A percentile compares a stretch with the other conserved stretches of the same genome.
phyloP scores from a whole-genome alignment of 495 filamentous ascomycete species.

The Chaetomidium leptoderma region DNA sequence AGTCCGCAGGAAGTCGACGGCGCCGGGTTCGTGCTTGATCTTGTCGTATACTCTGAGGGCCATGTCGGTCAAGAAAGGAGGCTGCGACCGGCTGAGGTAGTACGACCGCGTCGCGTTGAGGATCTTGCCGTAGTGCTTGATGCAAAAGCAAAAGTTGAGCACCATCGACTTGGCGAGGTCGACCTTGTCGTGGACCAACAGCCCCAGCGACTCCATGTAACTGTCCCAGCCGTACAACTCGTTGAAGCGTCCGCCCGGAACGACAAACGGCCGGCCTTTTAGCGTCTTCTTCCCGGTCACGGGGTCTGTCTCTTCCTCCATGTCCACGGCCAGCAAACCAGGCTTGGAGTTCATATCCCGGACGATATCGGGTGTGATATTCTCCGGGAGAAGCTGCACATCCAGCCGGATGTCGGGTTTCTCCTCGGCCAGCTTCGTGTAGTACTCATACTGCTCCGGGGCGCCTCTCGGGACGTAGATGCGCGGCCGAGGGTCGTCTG shows the following conservation, averaged over 20 bases:
- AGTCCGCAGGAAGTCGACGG: constrained; percentile 69
- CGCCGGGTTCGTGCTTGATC: constrained; percentile 73
- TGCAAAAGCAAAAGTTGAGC: constrained; percentile 92
- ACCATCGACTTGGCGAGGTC: constrained; percentile 91
- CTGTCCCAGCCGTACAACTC: constrained; percentile 97
- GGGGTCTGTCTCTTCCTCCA: constrained; percentile 67
- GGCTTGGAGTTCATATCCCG: constrained; percentile 73
- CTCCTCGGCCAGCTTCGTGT: constrained; percentile 65
- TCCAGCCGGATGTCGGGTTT: constrained; percentile 80
- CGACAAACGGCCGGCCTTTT: constrained; percentile 85
- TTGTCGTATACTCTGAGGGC: constrained; percentile 82
- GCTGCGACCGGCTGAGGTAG: constrained; percentile 89
- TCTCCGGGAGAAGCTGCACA: constrained; percentile 68
- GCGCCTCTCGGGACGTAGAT: constrained; percentile 85
- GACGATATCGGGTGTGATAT: constrained; percentile 70
- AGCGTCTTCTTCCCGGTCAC: constrained; percentile 61
- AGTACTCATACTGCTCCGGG: constrained; percentile 86
- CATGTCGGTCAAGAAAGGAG: constrained; percentile 97
- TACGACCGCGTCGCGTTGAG: constrained; percentile 95
- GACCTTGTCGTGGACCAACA: constrained; percentile 74
- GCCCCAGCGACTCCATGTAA: constrained; percentile 89
- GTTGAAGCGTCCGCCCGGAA: constrained; percentile 95
- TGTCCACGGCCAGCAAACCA: constrained; percentile 81
- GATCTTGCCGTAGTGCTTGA: constrained; percentile 96
- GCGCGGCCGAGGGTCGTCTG: constrained; percentile 76